These are phyloP conservation scores for Coffea eugenioides DNA, from an alignment of 257 asterid genomes.

Conservation along the genomic window DNA sequence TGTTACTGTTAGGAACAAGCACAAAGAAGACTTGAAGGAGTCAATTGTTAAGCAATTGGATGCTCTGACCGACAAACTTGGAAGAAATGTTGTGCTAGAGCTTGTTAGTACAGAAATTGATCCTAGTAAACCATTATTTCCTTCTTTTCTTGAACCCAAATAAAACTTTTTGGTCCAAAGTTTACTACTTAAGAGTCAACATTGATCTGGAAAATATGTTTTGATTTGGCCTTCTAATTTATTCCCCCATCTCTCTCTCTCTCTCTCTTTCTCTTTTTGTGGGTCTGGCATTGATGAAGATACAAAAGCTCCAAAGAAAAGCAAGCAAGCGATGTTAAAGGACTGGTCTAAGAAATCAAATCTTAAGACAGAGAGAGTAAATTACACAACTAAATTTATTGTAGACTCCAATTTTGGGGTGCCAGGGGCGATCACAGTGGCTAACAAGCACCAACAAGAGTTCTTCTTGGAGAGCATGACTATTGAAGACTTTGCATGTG, in stretches of 20 bases:
- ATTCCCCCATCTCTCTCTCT: too few species aligned
- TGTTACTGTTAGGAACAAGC: conserved; percentile 74
- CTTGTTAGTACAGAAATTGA: conserved; percentile 75
- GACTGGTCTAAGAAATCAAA: conserved; percentile 94
- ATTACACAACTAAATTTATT: conserved; percentile 67
- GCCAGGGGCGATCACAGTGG: conserved; percentile 81
- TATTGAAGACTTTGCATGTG: conserved; percentile 84
- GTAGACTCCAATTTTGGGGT: conserved; percentile 80
- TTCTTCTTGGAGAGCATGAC: conserved; percentile 85
- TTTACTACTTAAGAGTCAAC: not conserved
- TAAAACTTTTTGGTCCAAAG: not conserved
- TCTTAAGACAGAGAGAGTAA: conserved; percentile 69
- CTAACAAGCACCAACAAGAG: conserved; percentile 80
- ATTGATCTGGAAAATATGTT: not conserved
- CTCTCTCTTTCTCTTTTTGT: not conserved
- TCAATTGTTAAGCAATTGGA: conserved; percentile 67
- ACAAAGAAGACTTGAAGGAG: conserved; percentile 72
- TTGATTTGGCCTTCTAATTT: not conserved
- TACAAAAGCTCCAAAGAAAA: conserved; percentile 66
- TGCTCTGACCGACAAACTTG: conserved; percentile 72
- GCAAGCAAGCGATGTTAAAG: conserved; percentile 61
- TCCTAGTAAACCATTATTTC: conserved; percentile 53
- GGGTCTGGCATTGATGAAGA: conserved; percentile 30
- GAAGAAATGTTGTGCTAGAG: conserved; percentile 72
- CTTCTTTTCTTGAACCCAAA: not conserved